These are phyloP conservation scores for Terana coerulea DNA, from an alignment of 768 basidiomycete genomes.

Conservation along the genomic window DNA sequence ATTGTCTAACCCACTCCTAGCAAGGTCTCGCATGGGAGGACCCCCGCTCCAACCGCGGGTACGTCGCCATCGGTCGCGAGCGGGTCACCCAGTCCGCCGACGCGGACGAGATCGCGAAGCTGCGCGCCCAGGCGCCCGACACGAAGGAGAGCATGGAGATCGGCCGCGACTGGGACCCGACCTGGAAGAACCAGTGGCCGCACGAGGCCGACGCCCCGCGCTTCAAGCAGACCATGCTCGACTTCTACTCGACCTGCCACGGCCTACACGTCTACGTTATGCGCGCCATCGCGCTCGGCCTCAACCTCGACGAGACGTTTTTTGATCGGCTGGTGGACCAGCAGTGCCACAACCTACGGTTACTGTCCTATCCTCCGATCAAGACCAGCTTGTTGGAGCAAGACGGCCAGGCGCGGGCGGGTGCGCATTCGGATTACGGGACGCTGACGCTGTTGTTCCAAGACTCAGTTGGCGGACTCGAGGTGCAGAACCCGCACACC, in stretches of 20 bases:
- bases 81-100: conserved; percentile 74
- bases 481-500: conserved; percentile 80
- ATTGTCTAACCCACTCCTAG: too few relatives aligned
- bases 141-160: conserved; percentile 89
- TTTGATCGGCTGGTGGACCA: conserved; percentile 75
- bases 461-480: conserved; percentile 75
- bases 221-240: conserved; percentile 71
- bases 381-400: conserved; percentile 49
- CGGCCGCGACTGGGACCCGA: conserved; percentile 76
- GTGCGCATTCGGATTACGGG: conserved; percentile 83
- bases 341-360: conserved; percentile 76
- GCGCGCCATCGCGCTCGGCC: conserved; percentile 81
- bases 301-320: conserved; percentile 67
- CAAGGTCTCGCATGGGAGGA: conserved; percentile 75
- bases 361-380: conserved; percentile 81
- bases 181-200: conserved; percentile 83
- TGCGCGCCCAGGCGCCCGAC: conserved; percentile 76
- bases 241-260: conserved; percentile 79
- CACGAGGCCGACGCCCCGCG: conserved; percentile 53
- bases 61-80: conserved; percentile 78
- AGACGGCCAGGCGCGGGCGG: conserved; percentile 76
- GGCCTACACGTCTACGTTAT: conserved; percentile 72
- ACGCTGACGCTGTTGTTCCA: conserved; percentile 82
- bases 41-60: conserved; percentile 82
- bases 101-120: conserved; percentile 64